Base-by-base conservation (phyloP, 2,329 filamentous ascomycete species). In the Colletotrichum sp. region DNA sequence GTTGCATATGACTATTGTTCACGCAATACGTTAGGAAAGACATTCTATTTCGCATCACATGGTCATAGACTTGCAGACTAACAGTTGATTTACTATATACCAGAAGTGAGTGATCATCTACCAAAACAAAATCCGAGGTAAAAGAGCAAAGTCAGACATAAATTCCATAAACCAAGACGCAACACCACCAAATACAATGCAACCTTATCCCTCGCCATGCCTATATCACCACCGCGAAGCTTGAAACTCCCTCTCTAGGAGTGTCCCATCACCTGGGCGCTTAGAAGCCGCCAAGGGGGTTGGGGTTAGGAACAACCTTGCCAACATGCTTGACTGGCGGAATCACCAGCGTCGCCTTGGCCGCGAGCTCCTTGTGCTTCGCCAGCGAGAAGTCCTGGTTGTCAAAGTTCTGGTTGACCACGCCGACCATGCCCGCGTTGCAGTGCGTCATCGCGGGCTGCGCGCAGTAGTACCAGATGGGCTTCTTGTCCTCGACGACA, bases 371-470 rank as follows among this genome's bases (percentile, higher is more conserved):
- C 78, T 81, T 83, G 80, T 87, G 83, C 28, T 80, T 80, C 16
- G 80, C 76, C 22, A 88, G 83, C 61, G 83, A 87, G 76, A 83
- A 80, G 64, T 83, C 83, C 75, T 80, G 79, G 30, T 82, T 77
- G 77, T 84, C 77, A n/a, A 87, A 86, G 80, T 85, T 83, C 80
- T 88, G 87, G 82, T 90, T 90, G 82, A 90, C 86, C 55, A 87
- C 85, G 16, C 85, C 87, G 5, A 85, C 83, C 88, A 90, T 90
- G 75, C 87, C 87, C 13, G 80, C 83, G 77, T 87, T 84, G 85
- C 88, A 90, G 79, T 90, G 88, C 76, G 78, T 79, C 62, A 81
- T 83, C 36, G 75, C 78, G 22, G 80, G 81, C 80, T 84, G 84
- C n/a, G 83, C 81, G 80, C 84, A 86, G 82, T 85, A 86, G 79